Base-by-base conservation (phyloP, 108 stramenopile species). In the Hondaea fermentalgiana region DNA sequence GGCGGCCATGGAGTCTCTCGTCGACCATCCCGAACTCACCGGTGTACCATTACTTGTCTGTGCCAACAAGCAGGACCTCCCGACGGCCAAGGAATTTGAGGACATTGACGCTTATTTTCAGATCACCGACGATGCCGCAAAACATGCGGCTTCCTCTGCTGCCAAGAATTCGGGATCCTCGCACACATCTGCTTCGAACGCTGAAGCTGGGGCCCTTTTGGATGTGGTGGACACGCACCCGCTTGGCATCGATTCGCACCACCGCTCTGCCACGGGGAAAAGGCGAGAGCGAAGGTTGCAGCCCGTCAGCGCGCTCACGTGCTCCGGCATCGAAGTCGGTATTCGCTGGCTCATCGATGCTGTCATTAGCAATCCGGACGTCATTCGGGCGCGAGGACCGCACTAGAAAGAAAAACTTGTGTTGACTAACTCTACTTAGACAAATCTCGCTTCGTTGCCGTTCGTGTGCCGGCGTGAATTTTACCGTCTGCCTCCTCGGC, bases 41-140 rank as follows among this genome's bases (percentile, higher is more conserved):
- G 92, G 91, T 60, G 90, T 91, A 35, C 93, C 93, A 53, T 49
- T 92, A 53, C 57, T 94, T 58, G 87, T 93, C 55, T 53, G 93
- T 25, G 93, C 93, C 19, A 94, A 94, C 64, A 94, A 94, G 88
- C 91, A 92, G 72, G 93, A 94, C 72, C 53, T 92, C 59, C 83
- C 72, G 8, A 92, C 87, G 49, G 93, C 93, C 42, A 88, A 87
- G 25, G 53, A 57, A 5, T 90, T 89, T n/a, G 92, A 87, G 14
- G 93, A 94, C 5, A 72, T 94, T 12, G 90, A 91, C 64, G 72
- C 71, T 3, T 59, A 91, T 25, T 92, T 94, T 55, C 72, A 88
- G 60, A 23, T 91, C 64, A 69, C 64, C 64, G 72, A 87, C 8
- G 72, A 42, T 8, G 72, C 35, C 45, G 45, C 44, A 5, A 45